Base-by-base conservation (phyloP, 148 eudicot genomes). In the Rhododendron ferrugineum region DNA sequence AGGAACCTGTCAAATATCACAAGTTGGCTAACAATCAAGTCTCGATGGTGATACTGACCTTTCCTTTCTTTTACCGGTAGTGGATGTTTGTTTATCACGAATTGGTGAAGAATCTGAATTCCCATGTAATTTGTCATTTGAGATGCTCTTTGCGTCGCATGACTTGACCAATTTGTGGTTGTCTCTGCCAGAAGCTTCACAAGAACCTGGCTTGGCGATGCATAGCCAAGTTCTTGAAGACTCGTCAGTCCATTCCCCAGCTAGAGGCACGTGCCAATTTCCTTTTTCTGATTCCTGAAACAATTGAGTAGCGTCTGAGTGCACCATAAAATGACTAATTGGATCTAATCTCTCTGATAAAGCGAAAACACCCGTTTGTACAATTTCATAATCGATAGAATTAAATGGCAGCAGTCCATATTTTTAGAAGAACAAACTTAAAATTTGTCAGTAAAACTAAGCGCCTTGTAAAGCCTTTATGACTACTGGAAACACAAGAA, bases 171-270 rank as follows among this genome's bases (percentile, higher is more conserved):
- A 13, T 83, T 68, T 44, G 9, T 77, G 36, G 78, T 47, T 23
- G 81, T 47, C 20, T 78, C 50, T 85, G 80, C 32, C 42, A 49
- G 76, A 81, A 79, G 83, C 76, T 86, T 88, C 85, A 86, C 44
- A 26, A 58, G 85, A 82, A 78, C 80, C 86, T 42, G 86, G 80
- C 78, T 94, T 89, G 4, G 92, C 87, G 52, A 92, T 82, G 84
- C 98, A 95, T 77, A 95, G 93, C 98, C 98, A 95, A 37, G 82
- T 91, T 89, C 97, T 92, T 44, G 86, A 90, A 78, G 88, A 82
- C 89, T 92, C 93, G 22, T 91, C 91, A 22, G 32, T 80, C 79
- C 76, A 80, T 85, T 92, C 93, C 36, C 87, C 88, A 9, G 92
- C 85, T 83, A 92, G 82, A 62, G 95, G 95, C 79, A 93, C 81